phyloP scores from a whole-genome alignment of 768 basidiomycete genomes.

The Leucosporidium scottii region DNA sequence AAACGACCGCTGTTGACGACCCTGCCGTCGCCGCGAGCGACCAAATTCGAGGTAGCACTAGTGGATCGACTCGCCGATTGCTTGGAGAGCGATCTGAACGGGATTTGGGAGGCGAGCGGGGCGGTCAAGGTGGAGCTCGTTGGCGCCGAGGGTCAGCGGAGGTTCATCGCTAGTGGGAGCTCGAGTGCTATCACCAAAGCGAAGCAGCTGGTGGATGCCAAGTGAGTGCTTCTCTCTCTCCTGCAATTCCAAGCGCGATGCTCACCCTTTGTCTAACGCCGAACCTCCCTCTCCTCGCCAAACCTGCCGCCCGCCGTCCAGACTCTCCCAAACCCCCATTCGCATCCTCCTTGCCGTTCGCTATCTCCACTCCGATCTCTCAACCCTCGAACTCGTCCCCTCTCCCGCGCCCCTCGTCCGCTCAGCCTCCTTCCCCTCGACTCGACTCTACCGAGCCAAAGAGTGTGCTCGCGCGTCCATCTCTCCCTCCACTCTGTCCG shows the following conservation, averaged over 20 bases:
- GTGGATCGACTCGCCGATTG: slow-evolving; percentile 20
- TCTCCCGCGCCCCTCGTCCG: neutral
- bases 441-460: neutral
- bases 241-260: neutral
- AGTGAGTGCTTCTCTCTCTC: neutral
- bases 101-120: slow-evolving; percentile 13
- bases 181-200: slow-evolving; percentile 19
- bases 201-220: slow-evolving; percentile 17
- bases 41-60: slow-evolving; percentile 12
- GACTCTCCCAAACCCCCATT: slow-evolving; percentile 24
- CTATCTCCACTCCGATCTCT: neutral
- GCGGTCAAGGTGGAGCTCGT: neutral
- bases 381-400: slow-evolving; percentile 1
- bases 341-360: slow-evolving; percentile 13
- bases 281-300: no score
- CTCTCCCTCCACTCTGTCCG: no score
- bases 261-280: no score
- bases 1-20: no score
- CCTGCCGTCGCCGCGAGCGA: neutral
- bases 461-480: no score
- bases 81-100: neutral
- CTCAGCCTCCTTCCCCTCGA: neutral
- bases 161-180: slow-evolving; percentile 2
- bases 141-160: neutral
- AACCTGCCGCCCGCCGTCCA: neutral